These are phyloP conservation scores for Xylariaceae sp. DNA, from an alignment of 2,329 filamentous ascomycete genomes.

Conservation along the genomic window DNA sequence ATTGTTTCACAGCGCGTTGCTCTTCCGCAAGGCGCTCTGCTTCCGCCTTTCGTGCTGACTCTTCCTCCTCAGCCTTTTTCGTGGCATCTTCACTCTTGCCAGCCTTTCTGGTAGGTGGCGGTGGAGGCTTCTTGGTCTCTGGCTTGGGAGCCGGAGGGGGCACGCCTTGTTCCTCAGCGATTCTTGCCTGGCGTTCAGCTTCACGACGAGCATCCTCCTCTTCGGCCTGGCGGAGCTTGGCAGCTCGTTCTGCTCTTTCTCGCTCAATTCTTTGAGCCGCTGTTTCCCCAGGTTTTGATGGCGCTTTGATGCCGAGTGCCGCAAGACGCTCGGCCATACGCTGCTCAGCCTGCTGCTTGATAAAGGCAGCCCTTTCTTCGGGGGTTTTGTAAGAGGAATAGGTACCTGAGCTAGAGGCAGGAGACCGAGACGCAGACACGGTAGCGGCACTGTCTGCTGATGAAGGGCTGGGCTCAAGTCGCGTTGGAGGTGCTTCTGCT, in stretches of 20 bases:
- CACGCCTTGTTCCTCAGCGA: slow-evolving; percentile 69
- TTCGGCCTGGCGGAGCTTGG: slow-evolving; percentile 82
- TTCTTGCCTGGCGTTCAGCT: slow-evolving; percentile 73
- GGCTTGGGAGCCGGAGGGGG: slow-evolving; percentile 53
- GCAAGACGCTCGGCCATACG: slow-evolving; percentile 95
- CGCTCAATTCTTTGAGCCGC: slow-evolving; percentile 80
- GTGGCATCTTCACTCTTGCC: slow-evolving; percentile 48
- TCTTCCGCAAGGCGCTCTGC: slow-evolving; percentile 63
- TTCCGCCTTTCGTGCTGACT: slow-evolving; percentile 55
- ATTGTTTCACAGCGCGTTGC: slow-evolving; percentile 62
- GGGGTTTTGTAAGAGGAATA: slow-evolving; percentile 84
- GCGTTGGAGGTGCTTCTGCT: slow-evolving; percentile 41
- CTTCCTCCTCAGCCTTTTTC: slow-evolving; percentile 44
- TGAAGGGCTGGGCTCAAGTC: slow-evolving; percentile 46
- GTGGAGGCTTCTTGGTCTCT: slow-evolving; percentile 60
- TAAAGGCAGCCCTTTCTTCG: slow-evolving; percentile 90
- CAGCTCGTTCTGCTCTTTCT: slow-evolving; percentile 79
- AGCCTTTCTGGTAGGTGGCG: slow-evolving; percentile 73
- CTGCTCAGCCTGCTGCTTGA: slow-evolving; percentile 94
- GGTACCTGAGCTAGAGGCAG: slow-evolving; percentile 53
- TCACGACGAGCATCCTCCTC: slow-evolving; percentile 90
- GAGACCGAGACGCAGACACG: slow-evolving; percentile 39
- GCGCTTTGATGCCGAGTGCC: slow-evolving; percentile 83
- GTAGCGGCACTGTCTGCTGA: slow-evolving; percentile 52
- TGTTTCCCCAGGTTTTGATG: slow-evolving; percentile 72